These are phyloP conservation scores for Didymellaceae sp. DNA, from an alignment of 2,329 filamentous ascomycete genomes.

Conservation along the genomic window DNA sequence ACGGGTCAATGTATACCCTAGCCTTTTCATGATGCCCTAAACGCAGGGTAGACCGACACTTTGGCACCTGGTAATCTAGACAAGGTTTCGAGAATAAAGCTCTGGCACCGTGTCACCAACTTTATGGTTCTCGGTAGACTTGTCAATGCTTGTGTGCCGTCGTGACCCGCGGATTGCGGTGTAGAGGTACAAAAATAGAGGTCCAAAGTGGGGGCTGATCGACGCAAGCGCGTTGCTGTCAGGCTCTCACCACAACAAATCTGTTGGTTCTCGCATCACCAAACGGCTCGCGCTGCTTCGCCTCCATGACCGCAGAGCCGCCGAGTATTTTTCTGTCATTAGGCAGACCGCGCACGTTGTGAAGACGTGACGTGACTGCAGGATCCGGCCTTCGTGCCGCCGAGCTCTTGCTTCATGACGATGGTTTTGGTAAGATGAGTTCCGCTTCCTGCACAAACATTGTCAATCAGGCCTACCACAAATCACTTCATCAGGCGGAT, in stretches of 20 bases:
- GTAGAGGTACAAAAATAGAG: slow-evolving; percentile 16
- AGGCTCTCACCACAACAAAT: slow-evolving; percentile 5
- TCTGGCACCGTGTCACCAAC: slow-evolving; percentile 1
- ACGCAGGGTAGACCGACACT: background rate
- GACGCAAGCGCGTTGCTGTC: slow-evolving; percentile 9
- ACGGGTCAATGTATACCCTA: too few species aligned
- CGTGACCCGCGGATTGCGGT: slow-evolving; percentile 14
- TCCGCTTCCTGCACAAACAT: slow-evolving; percentile 15
- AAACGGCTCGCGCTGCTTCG: slow-evolving; percentile 5
- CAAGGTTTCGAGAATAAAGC: background rate
- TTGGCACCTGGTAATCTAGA: slow-evolving; percentile 8
- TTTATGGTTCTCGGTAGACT: slow-evolving; percentile 3
- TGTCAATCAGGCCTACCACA: slow-evolving; percentile 20
- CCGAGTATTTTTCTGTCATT: background rate
- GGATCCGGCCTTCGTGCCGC: slow-evolving; percentile 9
- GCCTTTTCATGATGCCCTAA: too few species aligned
- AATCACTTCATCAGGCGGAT: slow-evolving; percentile 30
- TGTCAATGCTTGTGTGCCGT: slow-evolving; percentile 3
- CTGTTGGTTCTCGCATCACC: slow-evolving; percentile 11
- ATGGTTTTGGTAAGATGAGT: slow-evolving; percentile 19
- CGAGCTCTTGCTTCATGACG: slow-evolving; percentile 24
- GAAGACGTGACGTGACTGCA: slow-evolving; percentile 4
- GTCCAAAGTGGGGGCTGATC: slow-evolving; percentile 12
- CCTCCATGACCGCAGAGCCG: slow-evolving; percentile 11
- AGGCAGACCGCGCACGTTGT: slow-evolving; percentile 6